Base-by-base conservation (phyloP, 2,329 filamentous ascomycete genomes). In the Trichoderma atrobrunneum region DNA sequence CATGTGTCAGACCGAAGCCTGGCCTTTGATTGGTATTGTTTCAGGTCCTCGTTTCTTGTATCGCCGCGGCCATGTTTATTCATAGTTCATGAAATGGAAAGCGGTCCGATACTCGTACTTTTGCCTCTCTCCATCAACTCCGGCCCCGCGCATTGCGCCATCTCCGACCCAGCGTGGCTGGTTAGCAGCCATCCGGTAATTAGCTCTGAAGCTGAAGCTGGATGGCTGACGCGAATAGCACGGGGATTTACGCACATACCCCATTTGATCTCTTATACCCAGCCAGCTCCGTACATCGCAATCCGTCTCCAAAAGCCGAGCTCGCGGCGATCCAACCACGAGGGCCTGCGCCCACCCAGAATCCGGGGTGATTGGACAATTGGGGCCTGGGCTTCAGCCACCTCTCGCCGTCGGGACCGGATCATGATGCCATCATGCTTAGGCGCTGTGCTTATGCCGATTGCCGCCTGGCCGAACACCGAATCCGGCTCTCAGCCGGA, bases 371-470 rank as follows among this genome's bases (percentile, higher is more conserved):
- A 61, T 62, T 70, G 67, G 66, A 32, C 56, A 48, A 60, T 51
- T 60, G 56, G 57, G 57, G 57, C 57, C 16, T 3, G 8, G 32
- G 39, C 56, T 61, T 21, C 67, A 62, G 57, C 67, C 57, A 61
- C 48, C 16, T 54, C 10, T 51, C 54, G 66, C 28, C 48, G 30
- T 56, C 56, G 54, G 56, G 51, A 51, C 21, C 34, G 66, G 66
- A 69, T 24, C 54, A 62, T 70, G 67, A 70, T 70, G 67, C 57
- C 67, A 70, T 70, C 28, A 70, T 54, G 39, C 56, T 28, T 69
- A 26, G 32, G 54, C 54, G 21, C n/a, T 56, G 34, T 48, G 65
- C 54, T 59, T 68, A 48, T 67, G 30, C 64, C 64, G 54, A 69
- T 65, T 64, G 18, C 61, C 61, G 43, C 39, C 21, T 54, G 56